These are phyloP conservation scores for Nicotiana undulata DNA, from an alignment of 257 asterid genomes.

Conservation along the genomic window DNA sequence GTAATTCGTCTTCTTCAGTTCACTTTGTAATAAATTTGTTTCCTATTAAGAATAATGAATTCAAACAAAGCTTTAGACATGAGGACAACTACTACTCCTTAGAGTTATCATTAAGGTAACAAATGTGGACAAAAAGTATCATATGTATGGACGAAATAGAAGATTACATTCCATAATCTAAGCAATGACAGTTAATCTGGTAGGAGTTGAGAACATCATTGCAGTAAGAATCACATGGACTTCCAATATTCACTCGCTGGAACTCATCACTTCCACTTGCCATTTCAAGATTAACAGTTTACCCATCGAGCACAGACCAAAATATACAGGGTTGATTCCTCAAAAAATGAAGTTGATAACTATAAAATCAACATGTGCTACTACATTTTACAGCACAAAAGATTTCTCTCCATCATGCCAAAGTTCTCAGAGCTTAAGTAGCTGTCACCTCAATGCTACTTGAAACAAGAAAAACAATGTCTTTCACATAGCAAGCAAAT, in stretches of 20 bases:
- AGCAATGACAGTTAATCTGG: slow-evolving; percentile 1
- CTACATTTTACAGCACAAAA: not conserved
- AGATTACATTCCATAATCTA: not conserved
- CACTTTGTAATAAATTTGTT: slow-evolving; percentile 4
- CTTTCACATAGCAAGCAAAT: slow-evolving; percentile 3
- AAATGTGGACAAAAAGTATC: not conserved
- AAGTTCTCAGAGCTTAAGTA: not conserved
- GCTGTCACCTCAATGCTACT: not conserved
- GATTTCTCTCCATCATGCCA: not conserved
- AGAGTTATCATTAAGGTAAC: not conserved
- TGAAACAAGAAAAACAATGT: not conserved
- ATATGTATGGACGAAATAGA: slow-evolving; percentile 4
- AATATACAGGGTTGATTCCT: not conserved
- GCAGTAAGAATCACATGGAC: not conserved
- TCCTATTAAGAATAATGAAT: not conserved
- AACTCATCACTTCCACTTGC: not conserved
- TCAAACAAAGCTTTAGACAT: not conserved
- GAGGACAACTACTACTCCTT: not conserved
- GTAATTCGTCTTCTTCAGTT: slow-evolving; percentile 6
- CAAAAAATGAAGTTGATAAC: not conserved
- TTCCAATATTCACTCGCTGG: not conserved
- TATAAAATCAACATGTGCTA: not conserved
- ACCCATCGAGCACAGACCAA: not conserved
- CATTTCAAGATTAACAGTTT: not conserved
- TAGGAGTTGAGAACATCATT: not conserved